phyloP scores from a whole-genome alignment of 805 yeast genomes.

The Kazachstania africana region DNA sequence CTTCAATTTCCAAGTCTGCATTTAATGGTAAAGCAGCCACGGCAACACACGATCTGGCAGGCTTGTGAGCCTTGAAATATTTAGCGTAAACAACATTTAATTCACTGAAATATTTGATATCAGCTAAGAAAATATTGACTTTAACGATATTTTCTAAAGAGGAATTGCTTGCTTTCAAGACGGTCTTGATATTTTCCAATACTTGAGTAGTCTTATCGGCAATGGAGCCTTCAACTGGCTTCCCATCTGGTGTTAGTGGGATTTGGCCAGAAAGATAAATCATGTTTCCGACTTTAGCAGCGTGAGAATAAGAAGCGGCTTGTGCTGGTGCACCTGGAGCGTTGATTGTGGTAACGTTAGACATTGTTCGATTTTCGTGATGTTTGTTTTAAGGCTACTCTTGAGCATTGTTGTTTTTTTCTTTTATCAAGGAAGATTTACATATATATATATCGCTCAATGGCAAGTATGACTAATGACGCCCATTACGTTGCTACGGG shows the following conservation, averaged over 20 bases:
- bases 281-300: conserved; percentile 80
- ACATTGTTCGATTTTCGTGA: conserved; percentile 8
- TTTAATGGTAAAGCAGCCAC: conserved; percentile 85
- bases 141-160: conserved; percentile 75
- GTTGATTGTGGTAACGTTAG: conserved; percentile 35
- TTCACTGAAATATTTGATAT: conserved; percentile 73
- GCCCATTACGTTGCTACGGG: too few relatives aligned
- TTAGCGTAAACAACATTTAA: conserved; percentile 77
- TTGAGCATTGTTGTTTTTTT: not conserved
- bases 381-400: not conserved
- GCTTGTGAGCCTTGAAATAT: conserved; percentile 68
- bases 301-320: conserved; percentile 94
- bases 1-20: conserved; percentile 79
- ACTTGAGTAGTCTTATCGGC: conserved; percentile 70
- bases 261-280: conserved; percentile 92
- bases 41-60: conserved; percentile 97
- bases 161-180: conserved; percentile 79
- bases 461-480: too few relatives aligned
- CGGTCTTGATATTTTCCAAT: conserved; percentile 52
- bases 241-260: conserved; percentile 75
- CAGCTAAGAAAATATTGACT: conserved; percentile 79
- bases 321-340: conserved; percentile 87
- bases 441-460: too few relatives aligned
- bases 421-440: too few relatives aligned
- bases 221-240: conserved; percentile 66